Evolutionary conservation across 768 basidiomycete species (phyloP).

Genomic region (Tylopilus intermedius): DNA sequence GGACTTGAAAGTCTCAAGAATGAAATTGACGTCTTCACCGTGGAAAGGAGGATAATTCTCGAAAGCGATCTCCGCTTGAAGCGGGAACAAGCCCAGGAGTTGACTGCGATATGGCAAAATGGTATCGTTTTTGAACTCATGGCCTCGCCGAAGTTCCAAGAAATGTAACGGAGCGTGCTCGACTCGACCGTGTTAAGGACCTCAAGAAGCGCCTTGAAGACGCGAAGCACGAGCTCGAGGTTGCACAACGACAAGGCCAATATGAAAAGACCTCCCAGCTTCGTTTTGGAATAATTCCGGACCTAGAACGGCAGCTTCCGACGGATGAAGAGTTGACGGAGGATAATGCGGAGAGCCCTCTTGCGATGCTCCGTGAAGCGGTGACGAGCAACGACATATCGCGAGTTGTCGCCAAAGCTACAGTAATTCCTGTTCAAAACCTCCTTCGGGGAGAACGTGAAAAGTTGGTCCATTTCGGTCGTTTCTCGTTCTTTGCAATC

Average conservation of each 20-base stretch:
- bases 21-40: slow-evolving; percentile 78
- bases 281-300: slow-evolving; percentile 80
- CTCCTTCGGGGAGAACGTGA: slow-evolving; percentile 86
- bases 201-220: slow-evolving; percentile 72
- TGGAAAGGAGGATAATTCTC: slow-evolving; percentile 64
- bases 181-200: slow-evolving; percentile 68
- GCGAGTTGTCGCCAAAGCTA: slow-evolving; percentile 80
- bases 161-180: slow-evolving; percentile 49
- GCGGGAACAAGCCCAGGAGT: slow-evolving; percentile 54
- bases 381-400: slow-evolving; percentile 90
- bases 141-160: neutral
- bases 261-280: slow-evolving; percentile 81
- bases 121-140: slow-evolving; percentile 33
- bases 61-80: slow-evolving; percentile 59
- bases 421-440: slow-evolving; percentile 87
- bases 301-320: slow-evolving; percentile 68
- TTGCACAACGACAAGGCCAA: slow-evolving; percentile 84
- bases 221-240: slow-evolving; percentile 81
- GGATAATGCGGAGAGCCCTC: slow-evolving; percentile 36
- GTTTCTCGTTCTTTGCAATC: neutral
- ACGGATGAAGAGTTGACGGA: slow-evolving; percentile 42
- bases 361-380: slow-evolving; percentile 74
- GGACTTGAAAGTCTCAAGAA: slow-evolving; percentile 87
- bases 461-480: slow-evolving; percentile 77
- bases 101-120: slow-evolving; percentile 70